A percentile compares a stretch with the other conserved stretches of the same genome.
phyloP scores from a whole-genome alignment of 83 land plant species.

The Picea abies region DNA sequence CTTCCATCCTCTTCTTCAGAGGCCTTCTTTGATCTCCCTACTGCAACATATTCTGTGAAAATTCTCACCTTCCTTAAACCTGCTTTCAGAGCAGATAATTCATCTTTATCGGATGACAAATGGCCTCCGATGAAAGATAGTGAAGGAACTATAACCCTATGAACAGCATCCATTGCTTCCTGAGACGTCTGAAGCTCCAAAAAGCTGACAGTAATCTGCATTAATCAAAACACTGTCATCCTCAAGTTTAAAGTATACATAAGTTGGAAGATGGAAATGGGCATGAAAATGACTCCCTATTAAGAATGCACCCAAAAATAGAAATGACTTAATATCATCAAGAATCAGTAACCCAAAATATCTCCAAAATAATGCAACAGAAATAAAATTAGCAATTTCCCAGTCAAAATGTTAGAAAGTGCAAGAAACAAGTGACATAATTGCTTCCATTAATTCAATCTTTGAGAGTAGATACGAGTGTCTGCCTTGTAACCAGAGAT shows the following conservation, averaged over 20 bases:
- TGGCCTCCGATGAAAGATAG: conserved; percentile 28
- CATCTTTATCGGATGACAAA: conserved; percentile 48
- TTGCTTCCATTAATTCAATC: background rate
- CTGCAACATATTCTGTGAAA: conserved; percentile 42
- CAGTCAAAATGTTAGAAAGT: background rate
- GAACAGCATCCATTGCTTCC: conserved; percentile 34
- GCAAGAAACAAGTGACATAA: background rate
- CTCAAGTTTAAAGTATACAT: background rate
- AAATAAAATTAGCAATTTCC: background rate
- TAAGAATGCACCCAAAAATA: background rate
- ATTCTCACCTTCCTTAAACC: conserved; percentile 60
- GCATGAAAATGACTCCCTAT: background rate
- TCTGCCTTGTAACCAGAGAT: background rate
- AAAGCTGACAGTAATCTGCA: conserved; percentile 45
- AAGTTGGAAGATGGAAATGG: no score
- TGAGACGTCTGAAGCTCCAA: conserved; percentile 44
- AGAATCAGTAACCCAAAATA: no score
- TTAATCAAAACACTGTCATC: background rate
- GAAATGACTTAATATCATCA: no score
- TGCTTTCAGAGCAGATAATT: conserved; percentile 63
- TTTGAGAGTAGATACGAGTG: background rate
- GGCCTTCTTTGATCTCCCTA: conserved; percentile 42
- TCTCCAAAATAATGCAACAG: background rate
- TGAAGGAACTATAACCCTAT: conserved; percentile 35
- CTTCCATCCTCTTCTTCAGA: conserved; percentile 44